phyloP scores from a whole-genome alignment of 208 protist genomes.

The Sergeia podlipaevii region DNA sequence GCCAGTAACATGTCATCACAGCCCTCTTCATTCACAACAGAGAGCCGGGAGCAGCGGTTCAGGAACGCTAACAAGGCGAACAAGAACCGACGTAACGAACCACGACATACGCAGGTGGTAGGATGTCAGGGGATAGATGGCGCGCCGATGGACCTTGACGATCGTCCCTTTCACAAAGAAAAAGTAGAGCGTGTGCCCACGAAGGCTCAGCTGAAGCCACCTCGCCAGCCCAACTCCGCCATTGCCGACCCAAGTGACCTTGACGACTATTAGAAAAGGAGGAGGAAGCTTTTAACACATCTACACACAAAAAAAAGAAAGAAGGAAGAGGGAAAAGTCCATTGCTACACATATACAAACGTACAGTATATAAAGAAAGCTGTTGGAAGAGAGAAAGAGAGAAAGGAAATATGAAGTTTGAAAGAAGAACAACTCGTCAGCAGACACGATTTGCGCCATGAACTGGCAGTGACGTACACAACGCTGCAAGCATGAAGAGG shows the following conservation, averaged over 20 bases:
- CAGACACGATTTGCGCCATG: too few relatives aligned
- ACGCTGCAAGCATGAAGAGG: too few relatives aligned
- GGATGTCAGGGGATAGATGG: constrained; percentile 18
- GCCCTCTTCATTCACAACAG: too few relatives aligned
- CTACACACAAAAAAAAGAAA: constrained; percentile 4
- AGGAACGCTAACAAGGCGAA: neutral
- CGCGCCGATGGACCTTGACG: constrained; percentile 11
- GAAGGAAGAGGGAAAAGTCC: too few relatives aligned
- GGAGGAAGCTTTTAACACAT: neutral
- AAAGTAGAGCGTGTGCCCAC: constrained; percentile 41
- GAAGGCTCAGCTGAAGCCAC: constrained; percentile 35
- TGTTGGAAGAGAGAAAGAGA: too few relatives aligned
- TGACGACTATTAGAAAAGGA: constrained; percentile 16
- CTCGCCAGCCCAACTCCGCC: constrained; percentile 25
- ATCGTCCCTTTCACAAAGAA: constrained; percentile 26
- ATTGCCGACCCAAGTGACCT: constrained; percentile 32
- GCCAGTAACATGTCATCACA: neutral
- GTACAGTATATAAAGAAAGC: too few relatives aligned
- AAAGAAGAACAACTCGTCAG: too few relatives aligned
- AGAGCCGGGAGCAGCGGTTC: neutral
- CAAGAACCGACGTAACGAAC: constrained; percentile 7
- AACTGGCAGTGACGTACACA: too few relatives aligned
- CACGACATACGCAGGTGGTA: constrained; percentile 12
- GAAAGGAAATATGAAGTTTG: too few relatives aligned
- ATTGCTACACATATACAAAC: too few relatives aligned